A percentile compares a stretch with the other conserved stretches of the same genome.
These are phyloP conservation scores for Pythium rishiriense DNA, from an alignment of 352 stramenopile species.

Conservation along the genomic window DNA sequence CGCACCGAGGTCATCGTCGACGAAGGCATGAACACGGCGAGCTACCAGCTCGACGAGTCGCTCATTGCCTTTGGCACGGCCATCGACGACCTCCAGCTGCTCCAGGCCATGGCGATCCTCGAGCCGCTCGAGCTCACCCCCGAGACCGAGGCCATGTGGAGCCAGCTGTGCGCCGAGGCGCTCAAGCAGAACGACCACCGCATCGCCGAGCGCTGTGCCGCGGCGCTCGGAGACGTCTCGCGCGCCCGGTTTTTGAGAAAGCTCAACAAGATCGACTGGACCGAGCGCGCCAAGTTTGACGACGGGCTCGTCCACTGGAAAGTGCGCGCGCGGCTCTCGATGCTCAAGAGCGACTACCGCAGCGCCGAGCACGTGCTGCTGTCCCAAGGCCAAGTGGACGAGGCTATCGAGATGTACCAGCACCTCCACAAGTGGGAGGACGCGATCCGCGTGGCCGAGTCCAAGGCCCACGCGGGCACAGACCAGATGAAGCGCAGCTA, in stretches of 20 bases:
- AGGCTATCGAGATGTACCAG: slow-evolving; percentile 96
- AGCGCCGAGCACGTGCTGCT: slow-evolving; percentile 91
- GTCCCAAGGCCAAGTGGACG: slow-evolving; percentile 89
- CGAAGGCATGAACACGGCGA: slow-evolving; percentile 92
- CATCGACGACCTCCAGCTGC: slow-evolving; percentile 91
- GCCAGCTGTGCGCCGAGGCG: slow-evolving; percentile 85
- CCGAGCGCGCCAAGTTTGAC: slow-evolving; percentile 73
- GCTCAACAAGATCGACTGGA: slow-evolving; percentile 89
- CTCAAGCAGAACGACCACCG: slow-evolving; percentile 86
- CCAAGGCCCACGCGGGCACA: slow-evolving; percentile 70
- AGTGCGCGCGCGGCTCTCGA: slow-evolving; percentile 76
- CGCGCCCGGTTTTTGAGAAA: slow-evolving; percentile 88
- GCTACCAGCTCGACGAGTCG: slow-evolving; percentile 93
- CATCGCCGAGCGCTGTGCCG: slow-evolving; percentile 90
- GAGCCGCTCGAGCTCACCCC: slow-evolving; percentile 90
- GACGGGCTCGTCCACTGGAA: slow-evolving; percentile 84
- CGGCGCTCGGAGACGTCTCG: slow-evolving; percentile 90
- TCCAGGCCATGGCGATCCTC: slow-evolving; percentile 92
- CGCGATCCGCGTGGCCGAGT: slow-evolving; percentile 91
- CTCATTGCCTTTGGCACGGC: slow-evolving; percentile 94
- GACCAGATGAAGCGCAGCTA: slow-evolving; percentile 91
- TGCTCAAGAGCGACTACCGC: slow-evolving; percentile 91
- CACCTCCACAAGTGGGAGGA: slow-evolving; percentile 94
- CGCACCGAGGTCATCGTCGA: slow-evolving; percentile 95
- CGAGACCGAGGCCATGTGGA: slow-evolving; percentile 94